Percentiles rank a stretch among this genome's conserved stretches.
Evolutionary conservation across 495 filamentous ascomycete species (phyloP).

Genomic region (Trichocladium uniseriatum): DNA sequence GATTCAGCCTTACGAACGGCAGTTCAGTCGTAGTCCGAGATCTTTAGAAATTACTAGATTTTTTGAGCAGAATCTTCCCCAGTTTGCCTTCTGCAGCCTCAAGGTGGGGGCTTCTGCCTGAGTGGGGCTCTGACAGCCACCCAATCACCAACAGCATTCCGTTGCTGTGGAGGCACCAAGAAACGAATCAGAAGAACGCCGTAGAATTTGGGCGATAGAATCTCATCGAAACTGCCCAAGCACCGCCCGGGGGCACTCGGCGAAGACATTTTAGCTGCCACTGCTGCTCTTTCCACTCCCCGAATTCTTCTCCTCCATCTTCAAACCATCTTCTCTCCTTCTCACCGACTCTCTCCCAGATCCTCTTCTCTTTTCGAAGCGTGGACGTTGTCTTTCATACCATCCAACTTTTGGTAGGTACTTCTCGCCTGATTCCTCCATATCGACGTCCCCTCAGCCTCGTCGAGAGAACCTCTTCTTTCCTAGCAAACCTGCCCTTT

Average conservation of each 20-base stretch:
- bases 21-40: too few species aligned
- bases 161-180: slow-evolving; percentile 25
- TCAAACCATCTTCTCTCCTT: slow-evolving; percentile 13
- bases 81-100: slow-evolving; percentile 18
- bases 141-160: slow-evolving; percentile 18
- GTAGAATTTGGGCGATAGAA: slow-evolving; percentile 30
- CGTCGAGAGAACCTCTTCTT: not conserved
- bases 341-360: not conserved
- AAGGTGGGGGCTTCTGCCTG: slow-evolving; percentile 18
- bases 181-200: slow-evolving; percentile 27
- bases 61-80: not conserved
- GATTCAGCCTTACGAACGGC: not conserved
- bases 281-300: slow-evolving; percentile 15
- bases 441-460: not conserved
- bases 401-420: slow-evolving; percentile 19
- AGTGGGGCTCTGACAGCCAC: slow-evolving; percentile 4
- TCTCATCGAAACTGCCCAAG: slow-evolving; percentile 28
- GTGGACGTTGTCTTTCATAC: slow-evolving; percentile 10
- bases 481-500: not conserved
- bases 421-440: not conserved
- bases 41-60: too few species aligned
- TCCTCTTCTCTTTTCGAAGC: slow-evolving; percentile 7
- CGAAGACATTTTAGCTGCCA: slow-evolving; percentile 30
- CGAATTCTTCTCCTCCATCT: slow-evolving; percentile 15
- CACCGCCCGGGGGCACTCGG: slow-evolving; percentile 20